These are phyloP conservation scores for Onygenales sp. DNA, from an alignment of 2,329 filamentous ascomycete species.

Conservation along the genomic window DNA sequence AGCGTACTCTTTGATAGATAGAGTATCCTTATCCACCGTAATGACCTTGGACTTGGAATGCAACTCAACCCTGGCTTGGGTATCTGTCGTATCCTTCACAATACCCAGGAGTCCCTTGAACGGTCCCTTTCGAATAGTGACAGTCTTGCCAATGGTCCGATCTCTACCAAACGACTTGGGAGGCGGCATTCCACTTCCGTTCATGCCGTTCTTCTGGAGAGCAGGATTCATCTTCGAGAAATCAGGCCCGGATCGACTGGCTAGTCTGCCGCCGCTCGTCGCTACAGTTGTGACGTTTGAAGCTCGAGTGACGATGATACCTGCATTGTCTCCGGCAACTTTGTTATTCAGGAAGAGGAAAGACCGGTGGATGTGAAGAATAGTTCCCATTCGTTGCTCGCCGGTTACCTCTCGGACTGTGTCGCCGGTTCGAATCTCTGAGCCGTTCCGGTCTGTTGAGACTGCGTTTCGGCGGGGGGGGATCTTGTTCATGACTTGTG, in stretches of 20 bases:
- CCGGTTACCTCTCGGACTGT: conserved; percentile 85
- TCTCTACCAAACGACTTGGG: conserved; percentile 69
- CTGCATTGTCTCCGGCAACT: conserved; percentile 72
- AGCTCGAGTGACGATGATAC: conserved; percentile 80
- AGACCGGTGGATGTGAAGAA: conserved; percentile 89
- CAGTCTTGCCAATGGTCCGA: conserved; percentile 78
- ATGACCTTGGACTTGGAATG: conserved; percentile 92
- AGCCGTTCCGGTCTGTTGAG: conserved; percentile 84
- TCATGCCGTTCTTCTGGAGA: conserved; percentile 58
- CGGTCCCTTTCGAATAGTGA: conserved; percentile 74
- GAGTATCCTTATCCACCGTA: conserved; percentile 67
- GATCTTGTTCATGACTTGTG: conserved; percentile 83
- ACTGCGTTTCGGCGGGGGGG: conserved; percentile 74
- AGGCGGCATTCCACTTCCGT: conserved; percentile 53
- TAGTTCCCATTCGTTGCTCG: conserved; percentile 75
- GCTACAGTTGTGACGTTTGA: conserved; percentile 81
- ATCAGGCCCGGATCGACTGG: conserved; percentile 54
- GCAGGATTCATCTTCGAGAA: conserved; percentile 88
- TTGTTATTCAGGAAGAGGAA: conserved; percentile 85
- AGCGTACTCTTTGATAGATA: conserved; percentile 75
- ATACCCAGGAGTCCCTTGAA: conserved; percentile 92
- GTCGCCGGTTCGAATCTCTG: conserved; percentile 85
- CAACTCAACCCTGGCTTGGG: conserved; percentile 77
- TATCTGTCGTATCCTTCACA: conserved; percentile 87
- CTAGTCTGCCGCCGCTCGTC: conserved; percentile 80